A percentile compares a stretch with the other conserved stretches of the same genome.
Conservation (phyloP, 257 asterid genomes). For the Galeopsis tetrahit region DNA sequence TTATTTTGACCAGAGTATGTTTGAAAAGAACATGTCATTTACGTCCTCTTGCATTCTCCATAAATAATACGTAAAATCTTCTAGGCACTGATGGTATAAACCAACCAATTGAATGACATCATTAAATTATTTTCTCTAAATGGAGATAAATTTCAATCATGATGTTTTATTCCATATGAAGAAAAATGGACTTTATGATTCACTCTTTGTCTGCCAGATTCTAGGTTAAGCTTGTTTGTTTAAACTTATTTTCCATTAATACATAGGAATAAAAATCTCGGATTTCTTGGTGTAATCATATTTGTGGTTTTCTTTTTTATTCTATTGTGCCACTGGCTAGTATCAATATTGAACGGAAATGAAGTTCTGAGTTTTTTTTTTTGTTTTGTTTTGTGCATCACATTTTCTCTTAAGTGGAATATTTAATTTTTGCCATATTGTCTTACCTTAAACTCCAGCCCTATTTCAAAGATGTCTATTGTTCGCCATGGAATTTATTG, state of each 20-base stretch:
- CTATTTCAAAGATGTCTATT: neutral
- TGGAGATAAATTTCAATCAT: neutral
- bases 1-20: neutral
- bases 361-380: neutral
- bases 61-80: neutral
- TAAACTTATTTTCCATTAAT: neutral
- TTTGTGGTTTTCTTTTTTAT: neutral
- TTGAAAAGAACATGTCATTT: neutral
- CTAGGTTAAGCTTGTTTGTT: neutral
- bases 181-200: slow-evolving; percentile 19
- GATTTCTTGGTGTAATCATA: neutral
- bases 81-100: neutral
- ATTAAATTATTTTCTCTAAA: neutral
- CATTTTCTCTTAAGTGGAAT: neutral
- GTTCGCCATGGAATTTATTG: neutral
- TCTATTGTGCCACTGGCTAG: neutral
- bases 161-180: neutral
- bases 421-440: slow-evolving; percentile 1
- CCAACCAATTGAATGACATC: neutral
- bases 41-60: neutral
- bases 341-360: neutral
- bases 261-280: neutral
- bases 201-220: neutral
- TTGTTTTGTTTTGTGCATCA: neutral
- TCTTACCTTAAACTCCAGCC: neutral